Evolutionary conservation across 495 filamentous ascomycete species (phyloP).

Genomic region (Cenococcum geophilum): DNA sequence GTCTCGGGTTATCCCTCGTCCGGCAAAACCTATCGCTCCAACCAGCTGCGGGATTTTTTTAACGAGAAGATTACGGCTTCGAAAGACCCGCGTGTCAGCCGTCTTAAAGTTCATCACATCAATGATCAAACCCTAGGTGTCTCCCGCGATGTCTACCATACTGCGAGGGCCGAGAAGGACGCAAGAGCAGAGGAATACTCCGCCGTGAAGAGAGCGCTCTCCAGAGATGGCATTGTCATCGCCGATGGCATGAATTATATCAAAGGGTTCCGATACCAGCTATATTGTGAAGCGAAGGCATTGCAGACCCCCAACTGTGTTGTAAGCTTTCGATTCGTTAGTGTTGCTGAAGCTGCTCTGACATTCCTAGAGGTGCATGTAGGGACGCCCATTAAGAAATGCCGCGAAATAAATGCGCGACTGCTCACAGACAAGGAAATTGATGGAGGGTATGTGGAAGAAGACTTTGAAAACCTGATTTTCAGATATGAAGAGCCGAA

Average conservation of each 20-base stretch:
- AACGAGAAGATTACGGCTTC: conserved; percentile 45
- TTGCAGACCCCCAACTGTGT: conserved; percentile 75
- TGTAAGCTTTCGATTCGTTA: conserved; percentile 43
- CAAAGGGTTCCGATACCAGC: conserved; percentile 94
- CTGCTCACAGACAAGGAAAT: conserved; percentile 30
- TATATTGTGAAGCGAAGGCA: conserved; percentile 92
- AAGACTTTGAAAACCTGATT: conserved; percentile 84
- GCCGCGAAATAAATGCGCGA: conserved; percentile 53
- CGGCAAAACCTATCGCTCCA: conserved; percentile 82
- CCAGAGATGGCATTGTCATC: conserved; percentile 75
- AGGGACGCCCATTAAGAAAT: conserved; percentile 66
- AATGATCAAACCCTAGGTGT: conserved; percentile 61
- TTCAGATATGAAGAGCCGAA: conserved; percentile 96
- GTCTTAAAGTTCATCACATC: conserved; percentile 60
- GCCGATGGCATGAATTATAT: conserved; percentile 93
- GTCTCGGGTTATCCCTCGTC: conserved; percentile 89
- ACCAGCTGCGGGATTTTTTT: conserved; percentile 68
- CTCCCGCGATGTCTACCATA: conserved; percentile 56
- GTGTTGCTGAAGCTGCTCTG: conserved; percentile 1
- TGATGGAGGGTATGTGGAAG: conserved; percentile 40
- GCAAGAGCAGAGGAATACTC: conserved; percentile 80
- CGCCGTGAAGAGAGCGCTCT: conserved; percentile 76
- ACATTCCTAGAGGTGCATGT: conserved; percentile 58
- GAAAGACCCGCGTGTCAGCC: conserved; percentile 46
- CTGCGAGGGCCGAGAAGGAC: conserved; percentile 76